phyloP scores from a whole-genome alignment of 495 filamentous ascomycete genomes.

The Aspergillus haitiensis region DNA sequence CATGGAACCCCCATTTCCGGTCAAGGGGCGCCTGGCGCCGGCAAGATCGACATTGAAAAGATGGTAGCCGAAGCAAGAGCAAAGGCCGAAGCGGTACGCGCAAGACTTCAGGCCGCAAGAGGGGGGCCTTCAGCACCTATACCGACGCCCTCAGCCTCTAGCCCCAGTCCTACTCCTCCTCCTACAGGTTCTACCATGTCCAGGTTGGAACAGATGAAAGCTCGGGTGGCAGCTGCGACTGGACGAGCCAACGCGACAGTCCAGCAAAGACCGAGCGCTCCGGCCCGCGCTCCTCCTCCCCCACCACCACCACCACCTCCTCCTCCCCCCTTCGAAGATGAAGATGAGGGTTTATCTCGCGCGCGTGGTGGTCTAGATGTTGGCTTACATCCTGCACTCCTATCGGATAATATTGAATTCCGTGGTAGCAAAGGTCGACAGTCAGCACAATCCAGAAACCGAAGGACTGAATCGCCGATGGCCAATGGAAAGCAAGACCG shows the following conservation, averaged over 20 bases:
- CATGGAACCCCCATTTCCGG: conserved; percentile 56
- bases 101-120: conserved; percentile 51
- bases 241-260: conserved; percentile 53
- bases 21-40: conserved; percentile 36
- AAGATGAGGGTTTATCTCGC: conserved; percentile 49
- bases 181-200: conserved; percentile 51
- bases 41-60: conserved; percentile 57
- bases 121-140: conserved; percentile 28
- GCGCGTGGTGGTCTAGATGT: conserved; percentile 81
- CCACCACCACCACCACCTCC: conserved; percentile 36
- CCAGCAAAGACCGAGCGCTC: conserved; percentile 40
- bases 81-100: conserved; percentile 59
- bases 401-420: conserved; percentile 69
- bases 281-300: conserved; percentile 23
- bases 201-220: conserved; percentile 68
- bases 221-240: conserved; percentile 75
- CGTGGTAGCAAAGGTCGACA: conserved; percentile 59
- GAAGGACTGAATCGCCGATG: conserved; percentile 53
- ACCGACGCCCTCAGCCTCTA: conserved; percentile 32
- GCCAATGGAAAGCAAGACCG: conserved; percentile 46
- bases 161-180: conserved; percentile 46
- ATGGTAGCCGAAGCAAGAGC: conserved; percentile 64
- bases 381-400: conserved; percentile 80
- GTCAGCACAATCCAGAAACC: conserved; percentile 56
- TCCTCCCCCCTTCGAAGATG: conserved; percentile 30